phyloP scores from a whole-genome alignment of 177 flowering plant species.

The Vitis hybrid region DNA sequence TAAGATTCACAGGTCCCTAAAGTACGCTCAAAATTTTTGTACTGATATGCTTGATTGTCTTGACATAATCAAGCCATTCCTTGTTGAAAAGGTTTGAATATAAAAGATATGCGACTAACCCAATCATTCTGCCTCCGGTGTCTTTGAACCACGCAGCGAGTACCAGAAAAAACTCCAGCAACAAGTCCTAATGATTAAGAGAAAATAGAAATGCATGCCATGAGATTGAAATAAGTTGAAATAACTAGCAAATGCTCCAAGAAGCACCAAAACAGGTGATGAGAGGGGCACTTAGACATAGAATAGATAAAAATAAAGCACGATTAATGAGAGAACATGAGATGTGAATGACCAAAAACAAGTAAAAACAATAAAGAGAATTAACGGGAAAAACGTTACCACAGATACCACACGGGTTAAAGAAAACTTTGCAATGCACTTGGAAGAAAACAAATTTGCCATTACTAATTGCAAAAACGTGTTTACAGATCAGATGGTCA shows the following conservation, averaged over 20 bases:
- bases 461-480: no score
- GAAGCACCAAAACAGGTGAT: background rate
- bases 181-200: slow-evolving; percentile 47
- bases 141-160: slow-evolving; percentile 68
- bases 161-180: slow-evolving; percentile 61
- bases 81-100: background rate
- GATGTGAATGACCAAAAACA: background rate
- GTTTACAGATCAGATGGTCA: no score
- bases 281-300: background rate
- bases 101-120: slow-evolving; percentile 45
- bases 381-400: no score
- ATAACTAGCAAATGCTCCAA: background rate
- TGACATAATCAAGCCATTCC: background rate
- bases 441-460: no score
- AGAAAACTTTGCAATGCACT: no score
- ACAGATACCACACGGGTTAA: no score
- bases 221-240: background rate
- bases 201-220: background rate
- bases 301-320: background rate
- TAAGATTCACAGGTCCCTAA: no score
- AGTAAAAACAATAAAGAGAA: background rate
- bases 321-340: background rate
- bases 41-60: background rate
- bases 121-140: slow-evolving; percentile 59
- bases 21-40: background rate